Percentiles rank a stretch among this genome's conserved stretches.
These are phyloP conservation scores for Eimeria tenella DNA, from an alignment of 169 alveolate genomes.

Conservation along the genomic window DNA sequence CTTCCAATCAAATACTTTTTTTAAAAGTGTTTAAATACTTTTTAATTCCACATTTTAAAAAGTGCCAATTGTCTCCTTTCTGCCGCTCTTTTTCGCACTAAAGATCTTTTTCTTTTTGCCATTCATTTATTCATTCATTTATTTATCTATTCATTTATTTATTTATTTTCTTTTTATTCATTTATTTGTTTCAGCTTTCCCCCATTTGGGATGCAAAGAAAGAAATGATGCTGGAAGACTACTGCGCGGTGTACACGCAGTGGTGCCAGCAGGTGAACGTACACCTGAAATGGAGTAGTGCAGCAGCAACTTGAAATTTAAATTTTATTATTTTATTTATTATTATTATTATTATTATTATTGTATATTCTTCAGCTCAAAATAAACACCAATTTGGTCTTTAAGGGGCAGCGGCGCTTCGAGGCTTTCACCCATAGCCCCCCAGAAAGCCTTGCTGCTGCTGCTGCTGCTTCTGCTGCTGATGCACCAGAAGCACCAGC, in stretches of 20 bases:
- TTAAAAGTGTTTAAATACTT: not conserved
- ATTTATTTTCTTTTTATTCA: not conserved
- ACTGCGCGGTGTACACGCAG: not conserved
- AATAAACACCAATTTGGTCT: too few relatives aligned
- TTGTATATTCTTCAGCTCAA: too few relatives aligned
- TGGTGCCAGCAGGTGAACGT: not conserved
- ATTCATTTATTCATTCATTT: too few relatives aligned
- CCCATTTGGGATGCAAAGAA: slow-evolving; percentile 11
- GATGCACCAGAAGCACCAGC: not conserved
- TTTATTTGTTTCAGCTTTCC: slow-evolving; percentile 7
- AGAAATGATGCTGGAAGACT: slow-evolving; percentile 15
- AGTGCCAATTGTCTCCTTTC: too few relatives aligned
- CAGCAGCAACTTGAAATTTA: not conserved
- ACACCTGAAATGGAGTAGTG: not conserved
- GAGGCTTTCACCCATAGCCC: too few relatives aligned
- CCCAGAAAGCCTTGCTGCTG: too few relatives aligned
- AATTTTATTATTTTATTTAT: not conserved
- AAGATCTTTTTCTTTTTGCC: too few relatives aligned
- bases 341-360: too few relatives aligned
- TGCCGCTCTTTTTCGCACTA: too few relatives aligned
- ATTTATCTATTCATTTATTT: not conserved
- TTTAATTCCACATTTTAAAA: not conserved
- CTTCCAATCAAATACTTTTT: not conserved
- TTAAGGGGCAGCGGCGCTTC: too few relatives aligned
- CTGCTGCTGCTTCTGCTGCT: too few relatives aligned